Evolutionary conservation across 805 yeast genomes (phyloP).

Genomic region (Saccharomyces eubayanus): DNA sequence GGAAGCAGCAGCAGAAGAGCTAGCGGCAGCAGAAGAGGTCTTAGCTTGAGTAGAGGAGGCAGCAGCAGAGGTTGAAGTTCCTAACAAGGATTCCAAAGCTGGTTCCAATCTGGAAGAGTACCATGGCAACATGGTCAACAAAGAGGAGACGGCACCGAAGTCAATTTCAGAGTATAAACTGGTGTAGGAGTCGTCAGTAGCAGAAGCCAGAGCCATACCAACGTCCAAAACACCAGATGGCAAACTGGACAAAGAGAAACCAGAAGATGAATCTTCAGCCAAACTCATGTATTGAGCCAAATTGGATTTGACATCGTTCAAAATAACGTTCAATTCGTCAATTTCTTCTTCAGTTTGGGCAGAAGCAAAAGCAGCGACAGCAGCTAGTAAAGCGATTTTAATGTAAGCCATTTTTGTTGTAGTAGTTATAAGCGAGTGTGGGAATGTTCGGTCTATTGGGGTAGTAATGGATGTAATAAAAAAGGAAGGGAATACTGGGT

Average conservation of each 20-base stretch:
- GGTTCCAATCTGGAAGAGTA: constrained; percentile 26
- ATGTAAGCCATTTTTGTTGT: constrained; percentile 5
- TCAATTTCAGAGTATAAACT: constrained; percentile 26
- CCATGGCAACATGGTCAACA: constrained; percentile 30
- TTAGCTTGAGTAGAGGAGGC: constrained; percentile 8
- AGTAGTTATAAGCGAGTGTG: constrained; percentile 1
- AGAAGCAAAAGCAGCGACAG: constrained; percentile 8
- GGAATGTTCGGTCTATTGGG: no score
- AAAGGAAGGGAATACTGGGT: background rate
- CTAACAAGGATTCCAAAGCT: constrained; percentile 2
- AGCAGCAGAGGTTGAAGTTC: constrained; percentile 4
- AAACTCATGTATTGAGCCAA: constrained; percentile 9
- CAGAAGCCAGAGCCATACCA: constrained; percentile 22
- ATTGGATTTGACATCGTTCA: constrained; percentile 10
- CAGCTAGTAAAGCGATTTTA: constrained; percentile 8
- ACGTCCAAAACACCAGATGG: constrained; percentile 15
- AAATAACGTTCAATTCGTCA: constrained; percentile 12
- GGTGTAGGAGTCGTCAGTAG: constrained; percentile 31
- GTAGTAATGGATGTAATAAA: no score
- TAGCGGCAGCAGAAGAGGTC: constrained; percentile 4
- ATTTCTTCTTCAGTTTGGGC: constrained; percentile 9
- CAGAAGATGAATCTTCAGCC: constrained; percentile 4
- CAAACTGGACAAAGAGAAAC: constrained; percentile 4
- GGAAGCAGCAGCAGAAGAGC: constrained; percentile 3
- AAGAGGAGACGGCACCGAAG: constrained; percentile 19